These are phyloP conservation scores for Ceratobasidium sp. DNA, from an alignment of 1,284 basidiomycete species.

Conservation along the genomic window DNA sequence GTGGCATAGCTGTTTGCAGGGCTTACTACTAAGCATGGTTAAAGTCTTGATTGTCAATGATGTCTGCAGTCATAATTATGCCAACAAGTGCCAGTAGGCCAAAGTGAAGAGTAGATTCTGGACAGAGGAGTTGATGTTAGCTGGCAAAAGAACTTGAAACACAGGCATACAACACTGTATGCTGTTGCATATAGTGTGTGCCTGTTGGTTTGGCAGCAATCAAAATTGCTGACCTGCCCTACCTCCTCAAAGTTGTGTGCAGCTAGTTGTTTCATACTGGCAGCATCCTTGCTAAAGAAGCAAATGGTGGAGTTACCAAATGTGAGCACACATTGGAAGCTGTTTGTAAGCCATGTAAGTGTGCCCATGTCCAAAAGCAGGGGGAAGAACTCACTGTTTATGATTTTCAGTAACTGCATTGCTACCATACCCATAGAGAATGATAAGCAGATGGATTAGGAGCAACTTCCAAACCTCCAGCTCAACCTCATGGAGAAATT, in stretches of 20 bases:
- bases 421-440: slow-evolving; percentile 39
- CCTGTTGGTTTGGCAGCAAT: no score
- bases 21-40: no score
- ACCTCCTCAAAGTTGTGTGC: slow-evolving; percentile 44
- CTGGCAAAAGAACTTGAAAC: background rate
- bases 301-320: slow-evolving; percentile 21
- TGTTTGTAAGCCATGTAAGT: background rate
- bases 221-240: no score
- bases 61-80: slow-evolving; percentile 15
- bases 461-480: slow-evolving; percentile 45
- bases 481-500: slow-evolving; percentile 49
- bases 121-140: background rate
- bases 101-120: background rate
- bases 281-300: background rate
- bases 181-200: no score
- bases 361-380: background rate
- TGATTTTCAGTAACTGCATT: slow-evolving; percentile 1
- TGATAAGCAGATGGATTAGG: slow-evolving; percentile 45
- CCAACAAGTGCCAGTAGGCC: slow-evolving; percentile 1
- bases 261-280: slow-evolving; percentile 31
- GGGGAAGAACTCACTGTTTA: slow-evolving; percentile 3
- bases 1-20: no score
- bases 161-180: background rate
- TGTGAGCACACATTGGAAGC: slow-evolving; percentile 12
- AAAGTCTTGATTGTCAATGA: background rate